Evolutionary conservation across 306 rosid species (phyloP), one percentile per base, ranked within the genome.

Genomic region (Prunus kanzakura): DNA sequence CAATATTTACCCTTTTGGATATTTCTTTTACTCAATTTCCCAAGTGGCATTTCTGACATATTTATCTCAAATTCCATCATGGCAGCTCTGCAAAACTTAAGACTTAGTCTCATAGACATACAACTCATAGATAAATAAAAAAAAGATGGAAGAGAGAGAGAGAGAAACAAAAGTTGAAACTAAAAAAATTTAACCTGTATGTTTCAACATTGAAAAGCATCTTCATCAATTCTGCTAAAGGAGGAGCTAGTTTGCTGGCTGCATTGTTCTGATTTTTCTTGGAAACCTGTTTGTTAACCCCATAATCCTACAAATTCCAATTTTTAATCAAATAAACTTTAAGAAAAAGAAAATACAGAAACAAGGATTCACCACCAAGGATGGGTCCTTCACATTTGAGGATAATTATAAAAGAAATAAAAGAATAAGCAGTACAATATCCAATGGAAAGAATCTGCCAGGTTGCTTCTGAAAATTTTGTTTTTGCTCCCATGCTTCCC

Each of bases 11-110:
- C 98, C 84, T 88, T 89, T 82, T 92, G 95, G 65, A 95, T 92
- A 70, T 92, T 95, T 74, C 82, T 84, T 85, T 87, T 92, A 93
- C 97, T 95, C 81, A 95, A 88, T 81, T 90, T 95, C 75, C 98
- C 98, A 71, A 95, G 97, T 4, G 98, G 98, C 98, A 95, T 95
- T 83, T 95, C 97, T 2, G 97, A 81, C 98, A 95, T 82, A 83
- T 95, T 95, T 76, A 95, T 95, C 87, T 95, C 97, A 79, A 92
- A 95, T 78, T 95, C 98, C 97, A 95, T 85, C 98, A 95, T 92
- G 71, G 97, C 98, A 79, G 97, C 89, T 85, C 98, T 95, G 91
- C 82, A 82, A 84, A 78, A 81, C 57, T 69, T 72, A 77, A 71
- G 54, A 74, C n/a, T 88, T 74, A 90, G 89, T 76, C 60, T 77